phyloP scores from a whole-genome alignment of 495 filamentous ascomycete genomes.

The Penicillium manginii region DNA sequence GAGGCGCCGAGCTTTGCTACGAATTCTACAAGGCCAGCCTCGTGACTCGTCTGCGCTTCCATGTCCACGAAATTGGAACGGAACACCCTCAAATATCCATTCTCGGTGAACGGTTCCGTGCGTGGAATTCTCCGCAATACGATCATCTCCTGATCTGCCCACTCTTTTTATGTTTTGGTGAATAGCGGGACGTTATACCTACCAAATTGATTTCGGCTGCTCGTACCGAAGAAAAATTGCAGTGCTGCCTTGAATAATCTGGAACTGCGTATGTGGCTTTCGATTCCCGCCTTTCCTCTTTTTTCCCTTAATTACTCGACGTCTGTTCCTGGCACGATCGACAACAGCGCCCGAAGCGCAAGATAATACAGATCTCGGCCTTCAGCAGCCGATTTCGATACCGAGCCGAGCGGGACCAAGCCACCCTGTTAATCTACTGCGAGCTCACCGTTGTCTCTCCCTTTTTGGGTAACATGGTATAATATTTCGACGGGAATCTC shows the following conservation, averaged over 20 bases:
- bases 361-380: background rate
- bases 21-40: background rate
- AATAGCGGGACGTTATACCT: background rate
- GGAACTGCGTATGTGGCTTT: background rate
- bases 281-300: background rate
- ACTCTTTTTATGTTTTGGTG: background rate
- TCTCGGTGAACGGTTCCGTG: conserved; percentile 16
- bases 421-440: conserved; percentile 6
- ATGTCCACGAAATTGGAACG: conserved; percentile 16
- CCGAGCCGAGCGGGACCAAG: conserved; percentile 1
- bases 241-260: background rate
- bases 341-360: background rate
- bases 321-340: background rate
- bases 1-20: conserved; percentile 5
- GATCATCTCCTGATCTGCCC: conserved; percentile 9
- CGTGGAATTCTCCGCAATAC: background rate
- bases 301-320: background rate
- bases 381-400: background rate
- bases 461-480: background rate
- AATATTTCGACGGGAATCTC: background rate
- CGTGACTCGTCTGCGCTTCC: background rate
- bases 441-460: conserved; percentile 13
- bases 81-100: background rate
- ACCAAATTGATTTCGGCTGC: background rate
- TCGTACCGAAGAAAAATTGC: background rate